Conservation (phyloP, 75 land plant genomes). For the Cunninghamia lanceolata region DNA sequence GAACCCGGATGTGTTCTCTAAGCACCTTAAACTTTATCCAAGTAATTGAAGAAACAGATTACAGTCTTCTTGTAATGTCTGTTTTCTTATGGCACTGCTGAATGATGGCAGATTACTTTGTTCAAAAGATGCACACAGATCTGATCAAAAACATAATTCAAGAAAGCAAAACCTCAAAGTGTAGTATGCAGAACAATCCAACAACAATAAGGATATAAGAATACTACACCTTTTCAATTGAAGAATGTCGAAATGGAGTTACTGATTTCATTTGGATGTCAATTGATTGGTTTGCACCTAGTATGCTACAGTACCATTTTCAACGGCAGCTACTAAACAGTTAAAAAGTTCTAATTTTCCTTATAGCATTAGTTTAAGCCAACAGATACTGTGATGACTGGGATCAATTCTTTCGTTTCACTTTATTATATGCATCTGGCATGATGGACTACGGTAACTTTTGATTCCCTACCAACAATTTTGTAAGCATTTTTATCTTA, state of each 20-base stretch:
- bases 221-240: not conserved
- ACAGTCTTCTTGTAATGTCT: not conserved
- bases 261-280: not conserved
- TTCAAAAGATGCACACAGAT: not conserved
- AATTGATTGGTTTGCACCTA: not conserved
- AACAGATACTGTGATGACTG: not conserved
- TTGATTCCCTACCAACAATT: not conserved
- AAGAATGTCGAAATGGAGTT: not conserved
- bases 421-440: not conserved
- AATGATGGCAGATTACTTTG: not conserved
- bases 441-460: not conserved
- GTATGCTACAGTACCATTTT: not conserved
- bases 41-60: not conserved
- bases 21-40: not conserved
- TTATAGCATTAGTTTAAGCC: not conserved
- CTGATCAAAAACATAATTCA: not conserved
- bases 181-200: not conserved
- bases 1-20: not conserved
- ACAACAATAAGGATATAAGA: not conserved
- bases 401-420: not conserved
- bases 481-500: not conserved
- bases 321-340: not conserved
- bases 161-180: not conserved
- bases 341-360: not conserved
- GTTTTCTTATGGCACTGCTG: not conserved